Evolutionary conservation across 2,329 filamentous ascomycete genomes (phyloP), one percentile per base, ranked within the genome.

Genomic region (Colletotrichum sp.): DNA sequence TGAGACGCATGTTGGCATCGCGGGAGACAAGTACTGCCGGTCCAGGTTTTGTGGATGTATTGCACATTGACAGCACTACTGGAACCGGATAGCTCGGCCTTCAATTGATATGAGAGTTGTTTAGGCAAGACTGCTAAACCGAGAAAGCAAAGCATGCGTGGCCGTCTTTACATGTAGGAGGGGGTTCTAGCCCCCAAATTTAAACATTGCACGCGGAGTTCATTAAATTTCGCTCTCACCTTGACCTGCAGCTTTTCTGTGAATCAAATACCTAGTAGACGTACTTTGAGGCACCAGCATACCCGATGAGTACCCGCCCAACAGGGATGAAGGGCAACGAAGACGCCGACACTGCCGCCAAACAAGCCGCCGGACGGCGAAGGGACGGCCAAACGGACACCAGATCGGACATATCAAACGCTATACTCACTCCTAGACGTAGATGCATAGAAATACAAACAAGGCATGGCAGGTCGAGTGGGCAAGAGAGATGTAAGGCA

Each of bases 1-100:
- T 82, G 81, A 79, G 71, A 66, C 52, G 65, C 32, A 71, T 79
- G 78, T 67, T 83, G 76, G 78, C 75, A 21, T 36, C 34, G 61
- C 32, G 24, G 34, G 61, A 65, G 61, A 48, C 43, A 48, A 21
- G 43, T n/a, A 48, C 43, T n/a, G 43, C 43, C n/a, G 43, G 43
- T 13, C 43, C 43, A 48, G 43, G n/a, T 48, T 48, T 48, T 3
- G n/a, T 13, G 43, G 43, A 48, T 13, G n/a, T 48, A 2, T 13
- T 21, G 43, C 43, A 48, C n/a, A 48, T 48, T 48, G n/a, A 48
- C n/a, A 48, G n/a, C n/a, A 48, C n/a, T 21, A 48, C 43, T 13
- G n/a, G n/a, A 21, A 21, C 3, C 3, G 43, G 18, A 48, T 21
- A 21, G n/a, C 43, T 21, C 43, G n/a, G 43, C 43, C 43, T 48